Conservation (phyloP, 805 yeast species). For the Priceomyces haplophilus region DNA sequence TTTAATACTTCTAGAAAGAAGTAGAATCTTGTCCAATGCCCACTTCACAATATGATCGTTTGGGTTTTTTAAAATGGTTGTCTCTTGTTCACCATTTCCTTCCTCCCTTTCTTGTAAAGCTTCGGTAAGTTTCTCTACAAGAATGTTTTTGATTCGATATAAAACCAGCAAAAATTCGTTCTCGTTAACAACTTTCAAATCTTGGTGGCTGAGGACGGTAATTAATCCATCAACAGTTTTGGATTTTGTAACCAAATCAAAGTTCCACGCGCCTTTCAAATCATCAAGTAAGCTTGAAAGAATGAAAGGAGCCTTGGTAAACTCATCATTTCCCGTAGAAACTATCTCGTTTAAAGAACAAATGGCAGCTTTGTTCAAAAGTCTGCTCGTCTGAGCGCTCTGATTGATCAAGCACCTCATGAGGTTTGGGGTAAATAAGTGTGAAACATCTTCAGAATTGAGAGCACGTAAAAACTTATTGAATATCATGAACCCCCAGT, state of each 20-base stretch:
- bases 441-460: conserved; percentile 15
- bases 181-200: conserved; percentile 12
- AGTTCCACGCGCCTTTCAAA: conserved; percentile 54
- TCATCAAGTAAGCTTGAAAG: conserved; percentile 26
- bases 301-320: conserved; percentile 36
- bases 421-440: conserved; percentile 60
- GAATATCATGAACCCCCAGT: conserved; percentile 79
- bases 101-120: conserved; percentile 22
- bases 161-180: conserved; percentile 16
- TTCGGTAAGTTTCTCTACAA: conserved; percentile 22
- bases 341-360: conserved; percentile 46
- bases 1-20: conserved; percentile 40
- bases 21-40: conserved; percentile 57
- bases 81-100: conserved; percentile 17
- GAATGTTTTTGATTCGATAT: conserved; percentile 17
- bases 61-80: conserved; percentile 15
- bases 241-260: conserved; percentile 74
- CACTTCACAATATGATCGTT: conserved; percentile 48
- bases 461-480: conserved; percentile 38
- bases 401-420: conserved; percentile 76
- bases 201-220: conserved; percentile 21
- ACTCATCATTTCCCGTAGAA: conserved; percentile 32
- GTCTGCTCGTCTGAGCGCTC: conserved; percentile 59
- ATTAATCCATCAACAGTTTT: conserved; percentile 52
- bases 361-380: conserved; percentile 65